Evolutionary conservation across 257 asterid genomes (phyloP), one percentile per base, ranked within the genome.

Genomic region (Ophiorrhiza pumila): DNA sequence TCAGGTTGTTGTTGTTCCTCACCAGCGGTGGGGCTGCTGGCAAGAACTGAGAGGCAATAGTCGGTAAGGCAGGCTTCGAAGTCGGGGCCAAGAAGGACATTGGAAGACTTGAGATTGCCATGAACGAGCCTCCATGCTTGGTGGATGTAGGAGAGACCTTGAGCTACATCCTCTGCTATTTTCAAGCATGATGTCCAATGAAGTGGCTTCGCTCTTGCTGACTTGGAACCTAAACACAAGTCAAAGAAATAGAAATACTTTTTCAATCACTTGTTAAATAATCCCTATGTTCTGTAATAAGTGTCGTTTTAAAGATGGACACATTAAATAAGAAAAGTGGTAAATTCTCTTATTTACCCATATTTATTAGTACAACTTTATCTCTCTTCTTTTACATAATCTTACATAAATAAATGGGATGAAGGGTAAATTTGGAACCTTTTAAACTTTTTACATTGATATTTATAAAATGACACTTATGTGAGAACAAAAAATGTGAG

Each of bases 161-260:
- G 95, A 42, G 97, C 98, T 50, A 90, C 93, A 42, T 95, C 99
- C 78, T 92, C 99, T 1, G 97, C 97, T 13, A 95, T 90, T 82
- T 95, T 95, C 59, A 95, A 88, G 63, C 99, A 95, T 5, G 99
- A 95, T 0, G 98, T 95, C 99, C 97, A 92, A 78, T 95, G 99
- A 20, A 92, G 98, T 52, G 99, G 94, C 82, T 85, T 95, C 10
- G 98, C 86, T 79, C 96, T 80, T 1, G 89, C 81, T 27, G 98
- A 93, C 82, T 91, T 86, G 65, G 85, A 81, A 75, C 85, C 85
- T 81, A 49, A 37, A 62, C 68, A 2, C 35, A 56, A 14, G 62
- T 56, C 35, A 56, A 25, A 25, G 2, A 11, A 46, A 11, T 46
- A 4, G 2, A 46, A 46, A 46, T 4, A 12, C 18, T 13, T 4